Evolutionary conservation across 2,329 filamentous ascomycete species (phyloP), one percentile per base, ranked within the genome.

Genomic region (Colletotrichum euphorbiae): DNA sequence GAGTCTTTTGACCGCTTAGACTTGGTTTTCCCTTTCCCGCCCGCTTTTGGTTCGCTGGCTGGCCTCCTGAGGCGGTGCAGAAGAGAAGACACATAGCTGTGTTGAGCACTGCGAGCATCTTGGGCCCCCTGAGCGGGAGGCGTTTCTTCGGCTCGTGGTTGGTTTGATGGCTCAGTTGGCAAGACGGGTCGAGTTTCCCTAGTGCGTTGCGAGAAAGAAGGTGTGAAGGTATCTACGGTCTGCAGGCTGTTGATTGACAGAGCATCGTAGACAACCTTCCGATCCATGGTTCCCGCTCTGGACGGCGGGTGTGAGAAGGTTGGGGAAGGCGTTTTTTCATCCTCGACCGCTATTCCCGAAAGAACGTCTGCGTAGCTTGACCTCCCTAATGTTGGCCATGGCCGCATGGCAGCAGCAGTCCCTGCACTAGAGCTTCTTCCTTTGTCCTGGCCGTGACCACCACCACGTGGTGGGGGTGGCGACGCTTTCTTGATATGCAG

Each of bases 401-500:
- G 82, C 19, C 74, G 76, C 55, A 48, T 67, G 48, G 51, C 17
- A 38, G 48, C 72, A 54, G 46, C 15, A 46, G 48, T 72, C 50
- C 67, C 75, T 24, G 67, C 70, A 48, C 58, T 73, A 19, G 58
- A 69, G 57, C 67, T 73, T 66, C 61, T 70, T 42, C 55, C 73
- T 43, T 66, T 71, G 54, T 76, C 75, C 36, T 74, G 73, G 7
- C 78, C 72, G 54, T 70, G 62, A 8, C 75, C 74, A 11, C 74
- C 70, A 12, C 75, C 73, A 68, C 74, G 69, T 24, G 73, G 69
- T 13, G 76, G 73, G 0, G 78, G 75, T 8, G 80, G 78, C 13
- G 80, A 78, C 1, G 69, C 75, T 64, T 75, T 77, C 3, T 77
- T 80, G 67, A 86, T 82, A 51, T 80, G 78, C 50, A 78, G 79